Evolutionary conservation across 345 rosid genomes (phyloP), one percentile per base, ranked within the genome.

Genomic region (Eucalyptus grandis): DNA sequence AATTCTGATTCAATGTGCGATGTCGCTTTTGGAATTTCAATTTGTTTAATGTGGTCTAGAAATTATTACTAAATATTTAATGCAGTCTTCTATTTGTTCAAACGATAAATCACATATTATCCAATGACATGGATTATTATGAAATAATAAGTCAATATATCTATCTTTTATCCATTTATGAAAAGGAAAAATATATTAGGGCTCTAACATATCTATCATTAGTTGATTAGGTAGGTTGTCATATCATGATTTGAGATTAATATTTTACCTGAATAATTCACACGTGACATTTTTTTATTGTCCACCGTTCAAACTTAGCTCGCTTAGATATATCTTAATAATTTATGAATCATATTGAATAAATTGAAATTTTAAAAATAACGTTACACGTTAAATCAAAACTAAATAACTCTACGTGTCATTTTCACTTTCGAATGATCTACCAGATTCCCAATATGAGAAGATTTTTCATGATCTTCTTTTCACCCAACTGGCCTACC

Each of bases 381-480:
- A 53, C 10, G 0, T 53, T 8, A 8, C 11, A 2, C 10, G 11
- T 53, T 53, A 21, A 58, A 24, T 58, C 24, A 24, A 27, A 60
- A 60, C 5, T 62, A 5, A 30, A 6, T 0, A 6, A 62, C 2
- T 12, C 4, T 30, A 6, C 0, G 8, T 62, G 4, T 13, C 69
- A 30, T 30, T 62, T 14, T 13, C 9, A 7, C 26, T 19, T 19
- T 34, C 2, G 2, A 21, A 21, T 40, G 24, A 3, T 77, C 83
- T 16, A 5, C 15, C 47, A 11, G 2, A 40, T 77, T 24, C 85
- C 26, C 47, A 21, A 77, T 21, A 77, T 4, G 27, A 40, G 47
- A 6, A 6, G 47, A 21, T 37, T 21, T 40, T 37, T 21, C 47
- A 21, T 6, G 14, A 21, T 77, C 47, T 21, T 77, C 43, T 77